Conservation (phyloP, 345 rosid species). For the Cardamine chenopodiifolia region DNA sequence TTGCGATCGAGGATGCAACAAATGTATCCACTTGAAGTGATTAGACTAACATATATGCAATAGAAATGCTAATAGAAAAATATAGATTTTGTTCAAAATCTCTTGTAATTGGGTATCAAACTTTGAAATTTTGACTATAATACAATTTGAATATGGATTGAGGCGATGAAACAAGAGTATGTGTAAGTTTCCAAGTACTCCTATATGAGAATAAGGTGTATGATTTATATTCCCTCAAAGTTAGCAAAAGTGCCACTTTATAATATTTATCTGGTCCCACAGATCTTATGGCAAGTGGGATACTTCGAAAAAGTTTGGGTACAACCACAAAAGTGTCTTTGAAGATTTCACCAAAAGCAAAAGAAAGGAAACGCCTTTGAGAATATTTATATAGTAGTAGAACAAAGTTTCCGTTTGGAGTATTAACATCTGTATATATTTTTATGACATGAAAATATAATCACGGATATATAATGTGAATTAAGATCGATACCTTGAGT, state of each 20-base stretch:
- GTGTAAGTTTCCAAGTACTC: constrained; percentile 12
- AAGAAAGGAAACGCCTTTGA: constrained; percentile 20
- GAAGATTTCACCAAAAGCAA: constrained; percentile 43
- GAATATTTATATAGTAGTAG: constrained; percentile 5
- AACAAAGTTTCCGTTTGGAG: constrained; percentile 43
- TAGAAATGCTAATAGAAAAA: background rate
- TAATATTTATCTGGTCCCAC: constrained; percentile 47
- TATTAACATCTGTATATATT: constrained; percentile 22
- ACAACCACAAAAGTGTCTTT: constrained; percentile 42
- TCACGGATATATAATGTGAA: background rate
- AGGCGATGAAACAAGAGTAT: constrained; percentile 1
- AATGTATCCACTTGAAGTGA: background rate
- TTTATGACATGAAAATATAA: background rate
- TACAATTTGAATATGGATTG: background rate
- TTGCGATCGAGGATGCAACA: background rate
- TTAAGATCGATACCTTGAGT: background rate
- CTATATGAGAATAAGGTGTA: constrained; percentile 27
- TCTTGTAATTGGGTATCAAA: constrained; percentile 8
- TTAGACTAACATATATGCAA: background rate
- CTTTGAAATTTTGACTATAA: background rate
- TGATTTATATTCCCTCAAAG: constrained; percentile 44
- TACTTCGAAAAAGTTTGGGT: constrained; percentile 33
- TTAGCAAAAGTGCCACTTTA: constrained; percentile 45
- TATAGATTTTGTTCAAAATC: background rate
- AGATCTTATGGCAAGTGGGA: constrained; percentile 51